phyloP scores from a whole-genome alignment of 768 basidiomycete species.

The Suillus alpinus region DNA sequence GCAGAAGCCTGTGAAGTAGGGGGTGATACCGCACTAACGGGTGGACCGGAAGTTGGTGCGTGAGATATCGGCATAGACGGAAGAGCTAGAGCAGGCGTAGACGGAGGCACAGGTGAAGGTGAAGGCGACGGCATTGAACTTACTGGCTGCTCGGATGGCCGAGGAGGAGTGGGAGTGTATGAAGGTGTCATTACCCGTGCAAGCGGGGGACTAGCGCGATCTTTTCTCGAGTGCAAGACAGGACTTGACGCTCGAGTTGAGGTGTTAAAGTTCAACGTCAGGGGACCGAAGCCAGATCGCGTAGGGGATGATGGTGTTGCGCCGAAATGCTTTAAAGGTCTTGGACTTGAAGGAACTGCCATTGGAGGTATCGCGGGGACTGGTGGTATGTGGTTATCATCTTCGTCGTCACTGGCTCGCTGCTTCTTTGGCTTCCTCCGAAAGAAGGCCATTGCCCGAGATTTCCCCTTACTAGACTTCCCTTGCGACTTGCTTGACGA shows the following conservation, averaged over 20 bases:
- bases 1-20: background rate
- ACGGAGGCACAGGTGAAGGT: slow-evolving; percentile 7
- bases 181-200: slow-evolving; percentile 8
- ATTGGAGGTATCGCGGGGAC: slow-evolving; percentile 30
- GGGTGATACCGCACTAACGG: slow-evolving; percentile 15
- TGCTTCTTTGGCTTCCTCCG: slow-evolving; percentile 28
- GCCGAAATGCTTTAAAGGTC: slow-evolving; percentile 21
- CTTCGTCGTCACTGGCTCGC: slow-evolving; percentile 29
- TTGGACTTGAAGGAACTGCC: slow-evolving; percentile 28
- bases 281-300: slow-evolving; percentile 26
- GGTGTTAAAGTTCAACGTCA: slow-evolving; percentile 21
- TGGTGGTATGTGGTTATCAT: slow-evolving; percentile 26
- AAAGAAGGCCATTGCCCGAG: slow-evolving; percentile 33
- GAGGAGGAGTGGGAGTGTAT: slow-evolving; percentile 4
- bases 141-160: slow-evolving; percentile 10
- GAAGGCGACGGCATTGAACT: slow-evolving; percentile 11
- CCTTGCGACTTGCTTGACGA: slow-evolving; percentile 31
- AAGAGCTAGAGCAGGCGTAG: slow-evolving; percentile 2
- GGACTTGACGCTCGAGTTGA: slow-evolving; percentile 17
- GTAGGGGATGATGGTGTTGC: slow-evolving; percentile 23
- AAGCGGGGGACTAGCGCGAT: slow-evolving; percentile 21
- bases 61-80: slow-evolving; percentile 8
- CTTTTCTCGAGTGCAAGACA: slow-evolving; percentile 20
- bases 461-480: slow-evolving; percentile 27
- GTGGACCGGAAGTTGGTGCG: slow-evolving; percentile 18